Evolutionary conservation across 2,329 filamentous ascomycete genomes (phyloP), one percentile per base, ranked within the genome.

Genomic region (Hawksworthiomyces lignivorus): DNA sequence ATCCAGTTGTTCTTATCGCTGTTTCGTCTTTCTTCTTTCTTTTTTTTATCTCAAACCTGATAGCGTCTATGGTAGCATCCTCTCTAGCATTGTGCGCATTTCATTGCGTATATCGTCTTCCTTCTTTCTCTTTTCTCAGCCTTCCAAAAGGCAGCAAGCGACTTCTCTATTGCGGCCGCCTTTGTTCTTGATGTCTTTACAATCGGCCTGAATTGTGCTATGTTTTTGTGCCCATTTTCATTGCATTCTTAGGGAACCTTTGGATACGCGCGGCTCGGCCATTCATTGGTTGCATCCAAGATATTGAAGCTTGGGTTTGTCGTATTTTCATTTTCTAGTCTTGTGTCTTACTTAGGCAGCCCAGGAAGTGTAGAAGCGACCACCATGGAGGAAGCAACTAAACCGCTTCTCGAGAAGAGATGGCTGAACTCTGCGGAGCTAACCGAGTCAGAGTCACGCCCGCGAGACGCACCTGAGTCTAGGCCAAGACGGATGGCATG

Each of bases 341-440:
- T 26, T 26, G 8, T 26, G 24, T n/a, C n/a, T n/a, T n/a, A n/a
- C n/a, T n/a, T n/a, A n/a, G n/a, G n/a, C n/a, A n/a, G n/a, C n/a
- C n/a, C n/a, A n/a, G n/a, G n/a, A n/a, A n/a, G n/a, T n/a, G n/a
- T n/a, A n/a, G n/a, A n/a, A 18, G 19, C 15, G 15, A 32, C 6
- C 30, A 22, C 18, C 12, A 35, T 41, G 39, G 31, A 41, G 7
- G 36, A 40, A 17, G 19, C 39, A 7, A 18, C 18, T 5, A 21
- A 10, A 10, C 39, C 39, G 20, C 32, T 43, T 15, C 32, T 39
- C 15, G 44, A 46, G n/a, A 46, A 43, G 40, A 10, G 10, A 12
- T 21, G 6, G 18, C 19, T 14, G 39, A 31, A 6, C 39, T 26
- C n/a, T n/a, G n/a, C n/a, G n/a, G n/a, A n/a, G n/a, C n/a, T n/a